phyloP scores from a whole-genome alignment of 2,329 filamentous ascomycete species.

The Onygena corvina region DNA sequence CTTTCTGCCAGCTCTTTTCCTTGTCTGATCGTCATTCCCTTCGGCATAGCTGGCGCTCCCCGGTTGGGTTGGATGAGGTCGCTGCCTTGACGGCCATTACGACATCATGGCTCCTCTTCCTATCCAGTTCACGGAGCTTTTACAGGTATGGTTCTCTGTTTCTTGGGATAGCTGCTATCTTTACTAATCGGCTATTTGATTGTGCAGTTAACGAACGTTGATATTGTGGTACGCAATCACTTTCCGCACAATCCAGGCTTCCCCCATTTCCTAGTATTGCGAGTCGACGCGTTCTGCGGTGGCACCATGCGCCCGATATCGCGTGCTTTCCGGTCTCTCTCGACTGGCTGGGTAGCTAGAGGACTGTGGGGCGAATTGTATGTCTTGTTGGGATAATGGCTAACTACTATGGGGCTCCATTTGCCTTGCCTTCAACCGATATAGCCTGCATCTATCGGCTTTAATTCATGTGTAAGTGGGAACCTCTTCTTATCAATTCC shows the following conservation, averaged over 20 bases:
- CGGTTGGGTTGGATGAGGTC: slow-evolving; percentile 30
- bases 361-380: neutral
- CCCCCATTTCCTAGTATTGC: neutral
- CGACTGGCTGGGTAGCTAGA: neutral
- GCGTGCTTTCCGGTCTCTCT: neutral
- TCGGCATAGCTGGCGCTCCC: slow-evolving; percentile 26
- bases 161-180: neutral
- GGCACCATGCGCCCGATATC: neutral
- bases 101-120: slow-evolving; percentile 54
- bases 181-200: neutral
- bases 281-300: neutral
- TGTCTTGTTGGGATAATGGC: neutral
- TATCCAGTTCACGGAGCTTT: slow-evolving; percentile 86
- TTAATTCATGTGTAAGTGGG: slow-evolving; percentile 68
- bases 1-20: slow-evolving; percentile 11
- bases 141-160: slow-evolving; percentile 47
- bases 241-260: neutral
- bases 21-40: slow-evolving; percentile 21
- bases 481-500: slow-evolving; percentile 16
- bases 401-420: neutral
- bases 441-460: slow-evolving; percentile 62
- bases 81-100: slow-evolving; percentile 27
- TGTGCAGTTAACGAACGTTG: slow-evolving; percentile 41
- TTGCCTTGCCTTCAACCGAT: slow-evolving; percentile 11
- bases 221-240: slow-evolving; percentile 39